Conservation (phyloP, 805 yeast species). For the Nakazawaea ishiwadae region DNA sequence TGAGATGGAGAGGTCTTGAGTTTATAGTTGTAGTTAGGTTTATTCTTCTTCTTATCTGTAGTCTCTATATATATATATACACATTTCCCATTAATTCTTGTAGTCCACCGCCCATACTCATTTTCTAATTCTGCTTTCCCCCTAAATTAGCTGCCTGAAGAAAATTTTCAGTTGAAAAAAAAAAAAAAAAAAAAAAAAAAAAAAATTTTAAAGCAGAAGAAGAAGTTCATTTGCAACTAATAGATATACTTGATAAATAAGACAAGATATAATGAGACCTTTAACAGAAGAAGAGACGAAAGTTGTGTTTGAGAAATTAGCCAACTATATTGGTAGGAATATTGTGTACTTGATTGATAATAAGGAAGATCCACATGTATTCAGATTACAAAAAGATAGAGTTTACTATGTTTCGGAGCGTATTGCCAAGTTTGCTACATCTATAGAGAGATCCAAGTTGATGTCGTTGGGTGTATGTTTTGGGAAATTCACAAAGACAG, state of each 20-base stretch:
- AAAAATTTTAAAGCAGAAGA: background rate
- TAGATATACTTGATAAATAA: background rate
- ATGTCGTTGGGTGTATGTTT: constrained; percentile 93
- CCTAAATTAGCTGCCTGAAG: too few species aligned
- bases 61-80: too few species aligned
- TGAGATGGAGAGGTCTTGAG: background rate
- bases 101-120: too few species aligned
- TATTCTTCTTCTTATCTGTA: too few species aligned
- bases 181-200: background rate
- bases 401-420: constrained; percentile 88
- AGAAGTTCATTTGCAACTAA: background rate
- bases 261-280: constrained; percentile 70
- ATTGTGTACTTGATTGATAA: constrained; percentile 84
- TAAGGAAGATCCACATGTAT: constrained; percentile 84
- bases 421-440: constrained; percentile 83
- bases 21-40: too few species aligned
- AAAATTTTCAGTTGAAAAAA: constrained; percentile 3
- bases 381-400: constrained; percentile 92
- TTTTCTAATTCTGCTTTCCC: too few species aligned
- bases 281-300: constrained; percentile 96
- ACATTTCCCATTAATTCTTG: too few species aligned
- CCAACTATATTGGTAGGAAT: constrained; percentile 95
- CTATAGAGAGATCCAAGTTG: constrained; percentile 81
- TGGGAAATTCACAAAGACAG: constrained; percentile 97
- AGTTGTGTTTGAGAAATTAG: constrained; percentile 91